Base-by-base conservation (phyloP, 2,329 filamentous ascomycete species). In the Coniochaeta sp. region DNA sequence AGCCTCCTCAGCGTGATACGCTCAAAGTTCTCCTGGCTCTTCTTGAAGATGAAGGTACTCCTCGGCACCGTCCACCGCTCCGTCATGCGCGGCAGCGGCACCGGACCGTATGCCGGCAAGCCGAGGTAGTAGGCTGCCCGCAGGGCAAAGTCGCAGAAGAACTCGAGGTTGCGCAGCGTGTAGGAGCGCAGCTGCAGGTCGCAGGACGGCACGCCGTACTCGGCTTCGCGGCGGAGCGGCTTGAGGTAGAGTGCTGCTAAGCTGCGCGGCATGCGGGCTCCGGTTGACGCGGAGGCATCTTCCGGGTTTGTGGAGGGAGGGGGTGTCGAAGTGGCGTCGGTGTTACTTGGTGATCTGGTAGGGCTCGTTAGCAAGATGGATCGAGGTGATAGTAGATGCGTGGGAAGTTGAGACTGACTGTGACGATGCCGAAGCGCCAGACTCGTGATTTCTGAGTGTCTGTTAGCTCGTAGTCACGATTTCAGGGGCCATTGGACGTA, bases 11-110 rank as follows among this genome's bases (percentile, higher is more conserved):
- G 75, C 1, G 95, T 99, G 62, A 95, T 88, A 59, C 95, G 84
- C 78, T 98, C 93, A 70, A 96, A 99, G 75, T 99, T 99, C 77
- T 99, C 95, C 75, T 99, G 93, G 40, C 86, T 89, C 78, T 99
- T 99, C 78, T 98, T 99, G 80, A 91, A 90, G 65, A 97, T 91
- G 79, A 99, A 99, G 73, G 90, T 89, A 70, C 86, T 86, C 69
- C 86, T 85, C 10, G 92, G 91, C 1, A 98, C 92, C 0, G 95
- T 98, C 95, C 95, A 99, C 68, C 93, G 86, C 79, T 99, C 91
- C 17, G 85, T 89, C 65, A 93, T 91, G 61, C 89, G 86, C 1
- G 95, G 95, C 19, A 99, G 79, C 12, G 93, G 91, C 6, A 95
- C 81, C 6, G 95, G 93, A 0, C 95, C 95, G 55, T 85, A 89